Base-by-base conservation (phyloP, 345 rosid species). In the Lumnitzera racemosa region DNA sequence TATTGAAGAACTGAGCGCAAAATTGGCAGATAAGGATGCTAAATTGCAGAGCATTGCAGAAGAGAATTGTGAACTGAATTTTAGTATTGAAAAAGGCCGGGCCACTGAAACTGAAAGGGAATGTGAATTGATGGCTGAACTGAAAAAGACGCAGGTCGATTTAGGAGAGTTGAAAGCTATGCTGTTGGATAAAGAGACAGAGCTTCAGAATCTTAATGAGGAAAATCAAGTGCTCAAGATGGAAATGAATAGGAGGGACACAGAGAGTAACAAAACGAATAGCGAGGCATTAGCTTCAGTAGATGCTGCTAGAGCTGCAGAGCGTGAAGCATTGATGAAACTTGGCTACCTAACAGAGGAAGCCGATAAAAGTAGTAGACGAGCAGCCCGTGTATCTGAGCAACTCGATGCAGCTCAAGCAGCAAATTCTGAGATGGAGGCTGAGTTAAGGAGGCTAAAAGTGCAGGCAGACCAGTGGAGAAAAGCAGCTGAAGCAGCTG, bases 401-500 rank as follows among this genome's bases (percentile, higher is more conserved):
- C 84, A 90, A 75, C 76, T 90, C 24, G 96, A 78, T 46, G 95
- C 95, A 62, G 84, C 83, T 15, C 95, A 86, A 64, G 80, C 75
- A 12, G 78, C 88, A 11, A 86, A 83, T 69, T 68, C 83, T 1
- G 99, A 94, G 62, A 61, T 88, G 78, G 97, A 88, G 78, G 81
- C 82, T 1, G 97, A 94, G 74, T 61, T 94, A 27, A 86, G 99
- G 81, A 88, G 80, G 79, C 69, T 90, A 50, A 94, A 90, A 73
- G 99, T 90, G 61, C 99, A 94, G 67, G 75, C 95, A 46, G 95
- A 94, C 64, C 99, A 90, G 63, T 90, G 99, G 99, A 83, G 97
- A 79, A 94, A 94, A 78, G 99, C 99, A 3, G 97, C 96, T 0
- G 99, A 94, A 76, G 92, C 90, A 12, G 99, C 99, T 0, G 85